A percentile compares a stretch with the other conserved stretches of the same genome.
These are phyloP conservation scores for Nemania sp. DNA, from an alignment of 2,329 filamentous ascomycete species.

Conservation along the genomic window DNA sequence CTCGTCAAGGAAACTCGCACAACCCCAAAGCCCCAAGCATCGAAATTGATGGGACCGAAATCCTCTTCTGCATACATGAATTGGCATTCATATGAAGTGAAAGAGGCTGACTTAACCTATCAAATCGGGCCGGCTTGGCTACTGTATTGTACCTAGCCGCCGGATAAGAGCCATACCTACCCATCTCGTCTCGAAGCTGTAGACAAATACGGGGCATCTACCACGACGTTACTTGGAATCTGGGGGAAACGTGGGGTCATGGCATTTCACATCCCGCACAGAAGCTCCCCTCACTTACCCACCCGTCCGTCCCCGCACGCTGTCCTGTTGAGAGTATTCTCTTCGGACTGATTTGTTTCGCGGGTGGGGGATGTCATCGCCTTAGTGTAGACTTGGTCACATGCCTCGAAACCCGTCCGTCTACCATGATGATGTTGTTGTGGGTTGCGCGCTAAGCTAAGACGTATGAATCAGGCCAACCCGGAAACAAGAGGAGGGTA, in stretches of 20 bases:
- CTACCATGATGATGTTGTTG: not conserved
- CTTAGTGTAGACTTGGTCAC: conserved; percentile 3
- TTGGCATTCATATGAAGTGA: not conserved
- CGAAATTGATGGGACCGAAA: not conserved
- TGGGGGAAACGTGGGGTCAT: conserved; percentile 24
- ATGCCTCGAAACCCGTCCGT: conserved; percentile 1
- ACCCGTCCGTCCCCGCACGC: conserved; percentile 11
- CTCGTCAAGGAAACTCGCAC: not conserved
- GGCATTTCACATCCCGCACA: conserved; percentile 6
- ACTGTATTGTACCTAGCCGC: not conserved
- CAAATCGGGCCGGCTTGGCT: conserved; percentile 5
- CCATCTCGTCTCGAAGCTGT: not conserved
- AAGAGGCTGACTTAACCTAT: not conserved
- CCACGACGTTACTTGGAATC: conserved; percentile 15
- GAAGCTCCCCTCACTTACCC: not conserved
- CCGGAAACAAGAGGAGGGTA: conserved; percentile 8
- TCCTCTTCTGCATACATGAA: not conserved
- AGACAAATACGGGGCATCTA: conserved; percentile 19
- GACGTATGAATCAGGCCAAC: not conserved
- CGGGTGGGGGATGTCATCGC: not conserved
- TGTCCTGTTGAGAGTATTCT: not conserved
- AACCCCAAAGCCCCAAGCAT: not conserved
- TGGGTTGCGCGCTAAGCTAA: conserved; percentile 8
- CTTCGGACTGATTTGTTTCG: conserved; percentile 6
- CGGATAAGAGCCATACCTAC: not conserved